phyloP scores from a whole-genome alignment of 2,329 filamentous ascomycete genomes.

The Pyrenochaeta sp. region DNA sequence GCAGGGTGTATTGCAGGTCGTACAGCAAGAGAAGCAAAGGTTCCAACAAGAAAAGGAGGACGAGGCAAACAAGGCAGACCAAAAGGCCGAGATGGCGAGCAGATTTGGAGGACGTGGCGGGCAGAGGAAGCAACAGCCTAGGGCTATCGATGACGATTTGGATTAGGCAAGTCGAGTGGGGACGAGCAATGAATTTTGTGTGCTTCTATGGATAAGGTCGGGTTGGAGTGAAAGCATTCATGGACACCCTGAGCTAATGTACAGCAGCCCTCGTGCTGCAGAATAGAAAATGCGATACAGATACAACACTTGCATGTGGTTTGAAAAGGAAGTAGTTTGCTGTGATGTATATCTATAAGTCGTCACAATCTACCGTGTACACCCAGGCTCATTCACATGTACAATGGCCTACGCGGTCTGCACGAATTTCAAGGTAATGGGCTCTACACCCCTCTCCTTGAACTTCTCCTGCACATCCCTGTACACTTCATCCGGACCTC shows the following conservation, averaged over 20 bases:
- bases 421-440: conserved; percentile 41
- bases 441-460: conserved; percentile 45
- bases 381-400: background rate
- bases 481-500: conserved; percentile 71
- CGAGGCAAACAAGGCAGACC: conserved; percentile 75
- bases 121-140: conserved; percentile 38
- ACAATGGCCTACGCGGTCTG: conserved; percentile 23
- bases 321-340: background rate
- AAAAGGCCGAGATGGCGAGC: conserved; percentile 61
- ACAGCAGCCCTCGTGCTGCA: conserved; percentile 41
- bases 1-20: conserved; percentile 77
- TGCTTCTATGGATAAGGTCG: conserved; percentile 32
- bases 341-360: background rate
- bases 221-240: conserved; percentile 37
- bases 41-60: conserved; percentile 80
- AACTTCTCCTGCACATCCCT: conserved; percentile 55
- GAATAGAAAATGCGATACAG: conserved; percentile 43
- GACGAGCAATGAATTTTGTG: conserved; percentile 16
- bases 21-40: conserved; percentile 82
- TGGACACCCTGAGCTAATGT: conserved; percentile 39
- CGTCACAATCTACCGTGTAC: background rate
- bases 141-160: conserved; percentile 47
- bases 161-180: conserved; percentile 30
- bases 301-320: conserved; percentile 14
- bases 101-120: conserved; percentile 35